phyloP scores from a whole-genome alignment of 768 basidiomycete species.

The Termitomyces sp. region DNA sequence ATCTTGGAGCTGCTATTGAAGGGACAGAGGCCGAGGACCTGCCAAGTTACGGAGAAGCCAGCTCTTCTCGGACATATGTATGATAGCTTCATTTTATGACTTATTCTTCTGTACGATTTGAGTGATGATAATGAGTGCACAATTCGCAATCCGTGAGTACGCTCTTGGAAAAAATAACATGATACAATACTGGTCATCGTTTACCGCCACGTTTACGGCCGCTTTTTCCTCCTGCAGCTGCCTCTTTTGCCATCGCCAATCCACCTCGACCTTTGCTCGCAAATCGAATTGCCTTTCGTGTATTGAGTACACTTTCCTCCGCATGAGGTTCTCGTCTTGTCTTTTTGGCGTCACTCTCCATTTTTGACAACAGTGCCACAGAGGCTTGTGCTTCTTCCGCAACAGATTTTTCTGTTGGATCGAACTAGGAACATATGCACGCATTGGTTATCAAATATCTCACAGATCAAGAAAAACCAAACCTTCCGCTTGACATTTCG shows the following conservation, averaged over 20 bases:
- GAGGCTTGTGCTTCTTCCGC: conserved; percentile 67
- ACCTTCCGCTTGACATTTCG: conserved; percentile 93
- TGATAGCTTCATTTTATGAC: not conserved
- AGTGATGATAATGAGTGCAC: not conserved
- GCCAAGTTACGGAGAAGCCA: conserved; percentile 28
- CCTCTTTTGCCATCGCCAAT: conserved; percentile 45
- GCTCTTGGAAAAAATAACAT: not conserved
- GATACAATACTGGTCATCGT: conserved; percentile 8
- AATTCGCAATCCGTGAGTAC: not conserved
- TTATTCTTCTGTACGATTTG: not conserved
- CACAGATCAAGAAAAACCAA: conserved; percentile 10
- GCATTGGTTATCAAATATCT: not conserved
- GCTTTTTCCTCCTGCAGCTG: conserved; percentile 24
- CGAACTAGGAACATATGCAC: conserved; percentile 55
- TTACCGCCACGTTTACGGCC: conserved; percentile 22
- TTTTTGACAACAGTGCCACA: conserved; percentile 66
- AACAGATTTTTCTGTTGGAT: conserved; percentile 65
- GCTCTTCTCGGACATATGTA: not conserved
- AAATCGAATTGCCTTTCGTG: conserved; percentile 80
- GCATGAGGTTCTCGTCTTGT: conserved; percentile 38
- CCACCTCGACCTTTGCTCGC: conserved; percentile 69
- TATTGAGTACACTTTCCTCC: conserved; percentile 64
- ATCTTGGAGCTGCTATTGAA: conserved; percentile 28
- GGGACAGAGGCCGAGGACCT: conserved; percentile 37
- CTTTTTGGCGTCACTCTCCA: conserved; percentile 72